Evolutionary conservation across 2,329 filamentous ascomycete species (phyloP), one percentile per base, ranked within the genome.

Genomic region (Lachnellula subtilissima): DNA sequence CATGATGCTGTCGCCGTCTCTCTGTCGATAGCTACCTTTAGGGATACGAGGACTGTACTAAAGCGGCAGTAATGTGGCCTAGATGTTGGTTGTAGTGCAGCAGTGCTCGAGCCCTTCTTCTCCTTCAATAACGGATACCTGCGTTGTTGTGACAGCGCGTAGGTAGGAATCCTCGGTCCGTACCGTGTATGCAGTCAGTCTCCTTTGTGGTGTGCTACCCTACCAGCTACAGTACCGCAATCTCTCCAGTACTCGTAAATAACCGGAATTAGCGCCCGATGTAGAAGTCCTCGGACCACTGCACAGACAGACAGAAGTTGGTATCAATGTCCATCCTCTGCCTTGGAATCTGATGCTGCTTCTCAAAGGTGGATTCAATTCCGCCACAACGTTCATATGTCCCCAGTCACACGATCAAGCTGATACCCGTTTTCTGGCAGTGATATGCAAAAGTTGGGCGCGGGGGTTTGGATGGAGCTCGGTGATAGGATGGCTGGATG

Each of bases 401-500:
- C 45, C 28, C 11, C 28, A 11, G 45, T 48, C 45, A 48, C 45
- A 48, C 45, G 42, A 45, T 19, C 22, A 17, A 11, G 45, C 32
- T 17, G 23, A 32, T 15, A 35, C 45, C 22, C 28, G 45, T 14
- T 35, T 48, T 17, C n/a, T 25, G 45, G 45, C 45, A 35, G 45
- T 48, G 45, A 48, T 32, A 22, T 15, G 45, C 45, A 32, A 22
- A 35, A 12, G 5, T 32, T 48, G 19, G 45, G 15, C 32, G 50
- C 50, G 50, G 50, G 50, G 50, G 32, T 15, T 5, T 32, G 15
- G 12, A 28, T 1, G 50, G 6, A 46, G 50, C 14, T 40, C 40
- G 22, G n/a, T 52, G 50, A 52, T 52, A 52, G 50, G 50, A 36
- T 22, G 49, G 45, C 42, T 45, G 42, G 4, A 48, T 22, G 42